Evolutionary conservation across 1,284 basidiomycete species (phyloP).

Genomic region (Lignosus rhinocerotis): DNA sequence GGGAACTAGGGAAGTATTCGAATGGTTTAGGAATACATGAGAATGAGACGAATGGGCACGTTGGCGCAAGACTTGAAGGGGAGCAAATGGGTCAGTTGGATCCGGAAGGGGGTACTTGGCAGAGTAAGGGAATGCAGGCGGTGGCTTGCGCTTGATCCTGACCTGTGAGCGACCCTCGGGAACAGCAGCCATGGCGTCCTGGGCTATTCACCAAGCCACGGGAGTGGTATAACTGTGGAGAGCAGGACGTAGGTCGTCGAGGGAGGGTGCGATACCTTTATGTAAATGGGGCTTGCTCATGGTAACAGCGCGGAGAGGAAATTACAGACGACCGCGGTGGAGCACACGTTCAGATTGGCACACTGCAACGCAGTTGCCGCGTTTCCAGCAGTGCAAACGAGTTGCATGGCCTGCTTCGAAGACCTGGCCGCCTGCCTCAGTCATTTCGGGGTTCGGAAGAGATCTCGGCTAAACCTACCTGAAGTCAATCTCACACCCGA

Average conservation of each 20-base stretch:
- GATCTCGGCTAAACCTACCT: constrained; percentile 13
- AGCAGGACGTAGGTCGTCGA: constrained; percentile 6
- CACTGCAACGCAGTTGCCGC: constrained; percentile 14
- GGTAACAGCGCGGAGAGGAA: constrained; percentile 14
- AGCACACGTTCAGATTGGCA: constrained; percentile 10
- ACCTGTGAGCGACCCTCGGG: constrained; percentile 14
- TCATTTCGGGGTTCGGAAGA: constrained; percentile 7
- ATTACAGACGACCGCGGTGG: constrained; percentile 7
- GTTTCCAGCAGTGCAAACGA: neutral
- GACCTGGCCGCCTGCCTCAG: constrained; percentile 4
- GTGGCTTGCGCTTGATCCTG: constrained; percentile 48
- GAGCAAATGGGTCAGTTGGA: constrained; percentile 54
- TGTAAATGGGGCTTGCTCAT: constrained; percentile 21
- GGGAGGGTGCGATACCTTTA: constrained; percentile 13
- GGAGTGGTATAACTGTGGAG: constrained; percentile 11
- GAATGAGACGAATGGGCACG: constrained; percentile 35
- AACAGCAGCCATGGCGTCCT: constrained; percentile 20
- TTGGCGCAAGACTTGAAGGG: constrained; percentile 49
- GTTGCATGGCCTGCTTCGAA: constrained; percentile 8
- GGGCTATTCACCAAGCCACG: constrained; percentile 9
- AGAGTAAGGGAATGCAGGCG: constrained; percentile 43
- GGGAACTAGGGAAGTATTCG: constrained; percentile 17
- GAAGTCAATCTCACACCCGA: neutral
- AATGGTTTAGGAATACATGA: constrained; percentile 21
- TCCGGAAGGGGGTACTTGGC: constrained; percentile 53